Conservation (phyloP, 495 filamentous ascomycete genomes). For the Aspergillus coremiiformis region DNA sequence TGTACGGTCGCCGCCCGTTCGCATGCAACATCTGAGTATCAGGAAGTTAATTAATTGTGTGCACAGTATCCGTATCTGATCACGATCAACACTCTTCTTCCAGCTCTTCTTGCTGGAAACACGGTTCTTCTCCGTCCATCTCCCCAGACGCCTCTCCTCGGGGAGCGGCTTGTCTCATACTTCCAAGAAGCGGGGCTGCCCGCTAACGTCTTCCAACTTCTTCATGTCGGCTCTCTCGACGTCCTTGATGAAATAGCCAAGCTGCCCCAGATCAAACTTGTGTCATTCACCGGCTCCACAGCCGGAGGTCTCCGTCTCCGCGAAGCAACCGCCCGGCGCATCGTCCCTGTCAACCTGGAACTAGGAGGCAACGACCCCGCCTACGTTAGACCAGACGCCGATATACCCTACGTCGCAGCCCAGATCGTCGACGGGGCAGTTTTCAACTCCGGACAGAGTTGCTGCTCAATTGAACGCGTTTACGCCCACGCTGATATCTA, state of each 20-base stretch:
- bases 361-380: conserved; percentile 93
- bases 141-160: conserved; percentile 86
- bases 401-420: conserved; percentile 80
- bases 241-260: conserved; percentile 70
- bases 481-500: conserved; percentile 85
- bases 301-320: conserved; percentile 77
- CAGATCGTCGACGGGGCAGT: conserved; percentile 91
- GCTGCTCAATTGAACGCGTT: conserved; percentile 85
- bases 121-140: conserved; percentile 87
- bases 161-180: conserved; percentile 68
- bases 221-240: conserved; percentile 70
- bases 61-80: conserved; percentile 87
- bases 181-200: conserved; percentile 78
- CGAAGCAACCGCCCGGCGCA: conserved; percentile 66
- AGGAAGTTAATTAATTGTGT: neutral
- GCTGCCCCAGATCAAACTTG: conserved; percentile 62
- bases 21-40: neutral
- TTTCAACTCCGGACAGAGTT: conserved; percentile 96
- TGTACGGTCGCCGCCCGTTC: no score
- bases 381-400: conserved; percentile 78
- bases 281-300: conserved; percentile 92
- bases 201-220: conserved; percentile 72
- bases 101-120: conserved; percentile 81
- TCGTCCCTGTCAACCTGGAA: conserved; percentile 80
- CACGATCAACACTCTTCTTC: conserved; percentile 82